phyloP scores from a whole-genome alignment of 2,329 filamentous ascomycete species.

The Talaromyces pinophilus region DNA sequence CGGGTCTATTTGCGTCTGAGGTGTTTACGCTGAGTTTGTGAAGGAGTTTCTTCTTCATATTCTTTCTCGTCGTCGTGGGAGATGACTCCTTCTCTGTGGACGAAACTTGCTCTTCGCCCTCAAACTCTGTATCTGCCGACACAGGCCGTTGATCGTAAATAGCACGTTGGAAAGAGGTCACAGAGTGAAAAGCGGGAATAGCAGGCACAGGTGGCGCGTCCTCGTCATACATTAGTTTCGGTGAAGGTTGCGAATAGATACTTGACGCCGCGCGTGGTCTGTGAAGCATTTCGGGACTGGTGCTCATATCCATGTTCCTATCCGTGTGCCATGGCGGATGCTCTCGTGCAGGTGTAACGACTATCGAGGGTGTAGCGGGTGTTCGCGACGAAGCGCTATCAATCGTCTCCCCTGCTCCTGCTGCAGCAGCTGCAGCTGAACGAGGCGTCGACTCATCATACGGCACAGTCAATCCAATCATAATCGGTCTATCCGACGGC shows the following conservation, averaged over 20 bases:
- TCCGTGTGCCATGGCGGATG: constrained; percentile 39
- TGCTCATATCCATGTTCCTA: constrained; percentile 16
- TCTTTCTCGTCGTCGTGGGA: constrained; percentile 28
- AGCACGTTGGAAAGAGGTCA: constrained; percentile 23
- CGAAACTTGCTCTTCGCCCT: constrained; percentile 33
- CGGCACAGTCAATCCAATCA: constrained; percentile 50
- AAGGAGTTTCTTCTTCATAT: constrained; percentile 34
- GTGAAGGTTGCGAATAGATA: constrained; percentile 47
- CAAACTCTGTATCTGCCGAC: constrained; percentile 42
- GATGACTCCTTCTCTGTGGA: constrained; percentile 21
- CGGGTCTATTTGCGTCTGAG: constrained; percentile 37
- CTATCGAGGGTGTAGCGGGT: constrained; percentile 48
- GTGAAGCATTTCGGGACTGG: constrained; percentile 27
- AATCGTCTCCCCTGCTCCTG: constrained; percentile 22
- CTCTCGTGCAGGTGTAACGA: constrained; percentile 49
- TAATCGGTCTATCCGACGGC: constrained; percentile 48
- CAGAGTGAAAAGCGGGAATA: constrained; percentile 38
- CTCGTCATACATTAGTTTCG: constrained; percentile 30
- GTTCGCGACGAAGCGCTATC: constrained; percentile 29
- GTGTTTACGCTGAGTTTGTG: constrained; percentile 40
- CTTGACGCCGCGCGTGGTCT: constrained; percentile 44
- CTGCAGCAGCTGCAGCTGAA: background rate
- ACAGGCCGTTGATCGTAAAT: constrained; percentile 30
- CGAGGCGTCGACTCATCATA: constrained; percentile 31
- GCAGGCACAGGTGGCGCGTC: constrained; percentile 45